Percentiles rank a stretch among this genome's conserved stretches.
Conservation (phyloP, 208 protist species). For the Leishmania lainsoni region DNA sequence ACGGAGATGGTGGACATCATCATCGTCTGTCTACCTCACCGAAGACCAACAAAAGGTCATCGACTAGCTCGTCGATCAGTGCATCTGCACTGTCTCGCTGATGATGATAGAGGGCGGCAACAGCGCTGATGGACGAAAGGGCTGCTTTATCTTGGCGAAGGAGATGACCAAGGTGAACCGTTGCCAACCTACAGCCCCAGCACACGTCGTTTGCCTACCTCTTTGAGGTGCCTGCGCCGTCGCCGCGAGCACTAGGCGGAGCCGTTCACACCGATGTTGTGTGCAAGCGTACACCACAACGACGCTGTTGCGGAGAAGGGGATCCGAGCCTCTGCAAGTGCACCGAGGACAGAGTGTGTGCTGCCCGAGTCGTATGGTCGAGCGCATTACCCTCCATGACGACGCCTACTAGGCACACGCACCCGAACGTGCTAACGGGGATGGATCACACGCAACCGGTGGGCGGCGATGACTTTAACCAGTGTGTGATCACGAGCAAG, state of each 20-base stretch:
- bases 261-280: constrained; percentile 56
- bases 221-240: constrained; percentile 40
- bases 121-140: constrained; percentile 48
- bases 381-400: constrained; percentile 44
- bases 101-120: constrained; percentile 56
- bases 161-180: constrained; percentile 27
- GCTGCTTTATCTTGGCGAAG: constrained; percentile 38
- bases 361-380: constrained; percentile 47
- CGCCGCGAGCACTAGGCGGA: constrained; percentile 25
- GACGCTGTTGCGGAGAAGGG: constrained; percentile 43
- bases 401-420: constrained; percentile 27
- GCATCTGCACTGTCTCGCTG: constrained; percentile 46
- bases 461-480: constrained; percentile 48
- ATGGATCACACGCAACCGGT: constrained; percentile 35
- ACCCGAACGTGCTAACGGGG: constrained; percentile 30
- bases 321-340: constrained; percentile 32
- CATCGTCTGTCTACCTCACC: constrained; percentile 37
- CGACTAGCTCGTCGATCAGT: constrained; percentile 31
- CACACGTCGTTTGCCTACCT: constrained; percentile 46
- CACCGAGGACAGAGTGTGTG: constrained; percentile 33
- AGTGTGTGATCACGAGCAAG: constrained; percentile 55
- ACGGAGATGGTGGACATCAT: constrained; percentile 35
- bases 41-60: constrained; percentile 37
- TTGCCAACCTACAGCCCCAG: constrained; percentile 28
- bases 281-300: constrained; percentile 55